Conservation (phyloP, 345 rosid species). For the Corchorus capsularis region DNA sequence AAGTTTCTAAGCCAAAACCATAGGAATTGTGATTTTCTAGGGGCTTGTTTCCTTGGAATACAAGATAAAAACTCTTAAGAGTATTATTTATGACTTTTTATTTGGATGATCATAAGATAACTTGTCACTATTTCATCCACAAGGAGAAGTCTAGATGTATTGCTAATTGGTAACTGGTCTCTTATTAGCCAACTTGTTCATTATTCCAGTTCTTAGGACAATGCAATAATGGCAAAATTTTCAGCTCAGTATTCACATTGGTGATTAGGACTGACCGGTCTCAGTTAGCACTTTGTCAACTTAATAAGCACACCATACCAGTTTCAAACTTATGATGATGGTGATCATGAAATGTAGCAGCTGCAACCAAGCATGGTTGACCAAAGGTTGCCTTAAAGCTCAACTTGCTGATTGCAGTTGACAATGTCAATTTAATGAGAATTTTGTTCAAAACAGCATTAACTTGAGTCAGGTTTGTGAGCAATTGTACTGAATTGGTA, state of each 20-base stretch:
- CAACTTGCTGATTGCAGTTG: neutral
- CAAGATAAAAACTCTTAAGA: neutral
- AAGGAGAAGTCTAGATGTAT: neutral
- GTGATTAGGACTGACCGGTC: neutral
- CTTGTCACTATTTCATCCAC: neutral
- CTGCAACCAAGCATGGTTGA: neutral
- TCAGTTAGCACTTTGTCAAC: neutral
- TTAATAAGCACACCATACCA: neutral
- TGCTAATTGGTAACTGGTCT: neutral
- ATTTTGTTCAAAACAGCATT: neutral
- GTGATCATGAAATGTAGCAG: neutral
- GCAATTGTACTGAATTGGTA: neutral
- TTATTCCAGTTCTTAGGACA: neutral
- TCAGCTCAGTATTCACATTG: neutral
- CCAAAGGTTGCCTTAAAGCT: conserved; percentile 1
- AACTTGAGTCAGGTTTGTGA: neutral
- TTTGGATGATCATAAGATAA: neutral
- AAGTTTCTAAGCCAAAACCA: neutral
- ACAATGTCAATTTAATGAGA: neutral
- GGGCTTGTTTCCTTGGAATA: conserved; percentile 4
- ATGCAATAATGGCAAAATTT: neutral
- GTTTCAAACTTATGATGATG: neutral
- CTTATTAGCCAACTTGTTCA: neutral
- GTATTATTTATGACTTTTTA: neutral
- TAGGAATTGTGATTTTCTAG: neutral